Base-by-base conservation (phyloP, 2,329 filamentous ascomycete genomes). In the Neospermospora avenae region DNA sequence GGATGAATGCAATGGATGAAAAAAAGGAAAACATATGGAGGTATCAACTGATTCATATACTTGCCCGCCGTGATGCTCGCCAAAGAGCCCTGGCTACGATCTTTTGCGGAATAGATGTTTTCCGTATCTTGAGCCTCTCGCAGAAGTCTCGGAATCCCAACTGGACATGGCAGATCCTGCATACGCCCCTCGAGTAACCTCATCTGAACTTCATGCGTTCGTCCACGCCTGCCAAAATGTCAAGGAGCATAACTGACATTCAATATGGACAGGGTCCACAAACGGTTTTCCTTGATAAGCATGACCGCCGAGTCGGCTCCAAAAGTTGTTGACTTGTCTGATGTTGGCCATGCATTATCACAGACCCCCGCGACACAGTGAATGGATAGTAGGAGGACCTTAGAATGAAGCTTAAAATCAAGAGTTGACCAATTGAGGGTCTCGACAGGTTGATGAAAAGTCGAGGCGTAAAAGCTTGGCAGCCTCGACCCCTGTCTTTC, bases 41-140 rank as follows among this genome's bases (percentile, higher is more conserved):
- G 46, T 59, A 52, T 56, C 28, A 55, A 58, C 56, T 57, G 55
- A 42, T 57, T 65, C 58, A 61, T 69, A 67, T 68, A 67, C 58
- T 63, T 51, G n/a, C 39, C 49, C 39, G 48, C 18, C n/a, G 56
- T 7, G 22, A 54, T 34, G 57, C 57, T 61, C 59, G 51, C 14
- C 51, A 42, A 28, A 20, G 10, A 39, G 20, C 51, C 48, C 54
- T 46, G 48, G 52, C 52, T 45, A 37, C 22, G 58, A 63, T 63
- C 52, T 55, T 31, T 61, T 59, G 6, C 68, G 68, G 68, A 70
- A 64, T 54, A 55, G 63, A 55, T 45, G 46, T 58, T 65, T 55
- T 62, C 69, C 69, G 69, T 54, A 57, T 48, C 52, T 59, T 44
- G 51, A 64, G 62, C 34, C 53, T 59, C 59, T 52, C 61, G 64